phyloP scores from a whole-genome alignment of 2,329 filamentous ascomycete genomes.

The Phyllosticta paracitricarpa region DNA sequence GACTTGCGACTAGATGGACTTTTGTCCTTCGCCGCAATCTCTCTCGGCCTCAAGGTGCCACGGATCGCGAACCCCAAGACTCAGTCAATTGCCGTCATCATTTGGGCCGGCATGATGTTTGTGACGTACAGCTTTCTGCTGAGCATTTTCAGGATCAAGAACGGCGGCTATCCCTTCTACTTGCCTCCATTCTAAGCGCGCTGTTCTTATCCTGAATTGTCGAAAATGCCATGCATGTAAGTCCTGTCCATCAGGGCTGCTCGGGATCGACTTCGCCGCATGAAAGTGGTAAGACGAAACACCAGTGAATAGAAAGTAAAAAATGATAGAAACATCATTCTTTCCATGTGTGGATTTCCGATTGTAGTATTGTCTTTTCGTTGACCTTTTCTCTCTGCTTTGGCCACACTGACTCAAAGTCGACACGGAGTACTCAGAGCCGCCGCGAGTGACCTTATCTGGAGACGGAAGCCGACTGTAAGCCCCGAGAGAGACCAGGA shows the following conservation, averaged over 20 bases:
- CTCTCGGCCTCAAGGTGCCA: constrained; percentile 69
- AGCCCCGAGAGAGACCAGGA: background rate
- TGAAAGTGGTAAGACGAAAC: background rate
- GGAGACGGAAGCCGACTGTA: background rate
- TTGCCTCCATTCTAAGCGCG: constrained; percentile 70
- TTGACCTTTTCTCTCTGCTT: too few species aligned
- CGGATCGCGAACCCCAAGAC: constrained; percentile 65
- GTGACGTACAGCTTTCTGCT: constrained; percentile 88
- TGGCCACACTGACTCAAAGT: too few species aligned
- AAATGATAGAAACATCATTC: background rate
- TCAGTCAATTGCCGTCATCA: constrained; percentile 72
- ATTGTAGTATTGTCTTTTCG: too few species aligned
- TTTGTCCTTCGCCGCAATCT: constrained; percentile 65
- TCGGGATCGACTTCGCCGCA: background rate
- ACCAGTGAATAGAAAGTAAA: background rate
- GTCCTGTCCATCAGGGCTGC: background rate
- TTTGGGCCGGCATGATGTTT: constrained; percentile 69
- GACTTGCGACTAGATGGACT: constrained; percentile 51
- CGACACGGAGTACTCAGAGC: too few species aligned
- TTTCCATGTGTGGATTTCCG: too few species aligned
- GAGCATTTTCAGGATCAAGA: constrained; percentile 90
- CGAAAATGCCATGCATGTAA: background rate
- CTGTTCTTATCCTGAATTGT: background rate
- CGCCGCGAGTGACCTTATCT: background rate
- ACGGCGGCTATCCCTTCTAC: constrained; percentile 86